phyloP scores from a whole-genome alignment of 805 yeast genomes.

The Schizosaccharomyces osmophilus region DNA sequence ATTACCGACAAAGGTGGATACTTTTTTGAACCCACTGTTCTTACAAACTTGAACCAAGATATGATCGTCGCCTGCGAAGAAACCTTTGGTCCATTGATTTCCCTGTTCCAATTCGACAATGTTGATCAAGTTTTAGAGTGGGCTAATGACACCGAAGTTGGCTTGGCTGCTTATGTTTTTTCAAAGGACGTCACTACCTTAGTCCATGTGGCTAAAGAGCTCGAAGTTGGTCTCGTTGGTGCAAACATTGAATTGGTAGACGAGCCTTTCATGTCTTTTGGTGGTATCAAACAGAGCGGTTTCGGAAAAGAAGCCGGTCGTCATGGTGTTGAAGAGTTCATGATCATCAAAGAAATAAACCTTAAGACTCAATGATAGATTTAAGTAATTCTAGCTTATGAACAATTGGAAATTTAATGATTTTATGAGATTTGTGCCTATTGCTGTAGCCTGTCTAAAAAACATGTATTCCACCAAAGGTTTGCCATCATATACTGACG shows the following conservation, averaged over 20 bases:
- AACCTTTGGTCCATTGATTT: conserved; percentile 43
- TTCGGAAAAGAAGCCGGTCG: conserved; percentile 28
- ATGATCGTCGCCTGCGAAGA: conserved; percentile 31
- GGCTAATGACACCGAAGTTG: conserved; percentile 32
- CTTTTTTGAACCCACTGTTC: conserved; percentile 31
- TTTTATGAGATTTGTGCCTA: no score
- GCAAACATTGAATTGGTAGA: conserved; percentile 35
- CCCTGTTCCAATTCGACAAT: conserved; percentile 29
- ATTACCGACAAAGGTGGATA: conserved; percentile 12
- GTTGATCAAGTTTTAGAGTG: conserved; percentile 27
- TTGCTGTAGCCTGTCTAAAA: no score
- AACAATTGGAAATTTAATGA: no score
- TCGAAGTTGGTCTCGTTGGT: conserved; percentile 43
- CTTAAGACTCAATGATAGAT: neutral
- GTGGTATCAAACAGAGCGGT: conserved; percentile 40
- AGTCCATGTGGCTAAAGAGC: conserved; percentile 27
- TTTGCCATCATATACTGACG: no score
- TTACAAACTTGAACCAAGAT: conserved; percentile 26
- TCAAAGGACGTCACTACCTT: conserved; percentile 27
- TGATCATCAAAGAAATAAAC: conserved; percentile 32
- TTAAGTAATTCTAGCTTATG: no score
- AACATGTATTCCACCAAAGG: no score
- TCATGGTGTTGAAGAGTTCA: conserved; percentile 34
- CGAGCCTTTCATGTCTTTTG: conserved; percentile 31
- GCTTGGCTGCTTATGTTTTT: conserved; percentile 37